These are phyloP conservation scores for Citrullus mucosospermus DNA, from an alignment of 306 rosid species.

Conservation along the genomic window DNA sequence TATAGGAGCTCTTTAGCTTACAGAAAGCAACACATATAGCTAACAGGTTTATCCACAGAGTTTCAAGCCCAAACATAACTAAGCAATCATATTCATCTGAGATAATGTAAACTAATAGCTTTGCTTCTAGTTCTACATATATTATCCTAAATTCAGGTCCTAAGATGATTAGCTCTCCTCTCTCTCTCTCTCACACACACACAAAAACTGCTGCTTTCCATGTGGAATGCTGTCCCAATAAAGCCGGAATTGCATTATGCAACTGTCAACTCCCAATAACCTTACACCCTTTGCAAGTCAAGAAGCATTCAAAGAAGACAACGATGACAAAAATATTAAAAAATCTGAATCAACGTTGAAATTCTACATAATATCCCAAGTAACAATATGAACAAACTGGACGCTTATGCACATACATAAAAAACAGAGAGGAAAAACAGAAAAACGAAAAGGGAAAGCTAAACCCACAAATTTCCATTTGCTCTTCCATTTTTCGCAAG, in stretches of 20 bases:
- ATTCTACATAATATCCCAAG: neutral
- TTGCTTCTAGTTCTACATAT: neutral
- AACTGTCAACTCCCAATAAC: neutral
- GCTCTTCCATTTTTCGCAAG: conserved; percentile 32
- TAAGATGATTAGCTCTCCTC: neutral
- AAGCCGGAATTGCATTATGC: neutral
- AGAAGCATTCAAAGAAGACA: neutral
- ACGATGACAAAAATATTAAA: neutral
- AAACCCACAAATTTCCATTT: conserved; percentile 36
- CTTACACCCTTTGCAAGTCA: neutral
- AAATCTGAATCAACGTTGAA: neutral
- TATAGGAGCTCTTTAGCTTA: too few relatives aligned
- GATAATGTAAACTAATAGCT: neutral
- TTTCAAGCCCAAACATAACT: neutral
- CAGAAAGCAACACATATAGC: too few relatives aligned
- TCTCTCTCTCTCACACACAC: neutral
- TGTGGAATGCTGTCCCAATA: too few relatives aligned
- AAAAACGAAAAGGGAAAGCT: neutral
- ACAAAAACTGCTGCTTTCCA: too few relatives aligned
- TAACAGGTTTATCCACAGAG: too few relatives aligned
- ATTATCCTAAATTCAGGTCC: neutral
- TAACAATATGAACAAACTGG: neutral
- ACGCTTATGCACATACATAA: neutral
- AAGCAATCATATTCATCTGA: neutral
- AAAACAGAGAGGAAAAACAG: neutral